phyloP scores from a whole-genome alignment of 805 yeast genomes.

The Pichia phayaonensis region DNA sequence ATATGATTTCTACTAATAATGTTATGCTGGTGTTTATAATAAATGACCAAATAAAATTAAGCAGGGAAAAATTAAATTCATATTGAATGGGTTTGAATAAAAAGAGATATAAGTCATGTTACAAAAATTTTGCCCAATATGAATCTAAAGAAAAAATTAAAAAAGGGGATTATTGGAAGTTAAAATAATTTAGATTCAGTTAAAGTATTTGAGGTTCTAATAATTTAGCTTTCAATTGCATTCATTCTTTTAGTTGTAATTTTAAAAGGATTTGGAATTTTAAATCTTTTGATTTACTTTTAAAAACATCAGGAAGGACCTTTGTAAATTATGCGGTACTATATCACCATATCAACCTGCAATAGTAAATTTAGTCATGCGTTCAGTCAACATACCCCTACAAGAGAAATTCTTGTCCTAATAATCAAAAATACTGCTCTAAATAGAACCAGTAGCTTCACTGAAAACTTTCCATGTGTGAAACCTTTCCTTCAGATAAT shows the following conservation, averaged over 20 bases:
- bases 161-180: no score
- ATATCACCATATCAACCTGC: constrained; percentile 49
- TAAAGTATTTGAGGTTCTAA: constrained; percentile 1
- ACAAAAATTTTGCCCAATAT: no score
- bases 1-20: no score
- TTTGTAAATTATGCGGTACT: constrained; percentile 39
- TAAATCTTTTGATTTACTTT: neutral
- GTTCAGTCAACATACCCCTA: constrained; percentile 33
- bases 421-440: constrained; percentile 45
- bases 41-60: no score
- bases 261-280: constrained; percentile 17
- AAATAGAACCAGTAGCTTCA: constrained; percentile 22
- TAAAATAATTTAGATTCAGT: neutral
- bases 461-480: constrained; percentile 28
- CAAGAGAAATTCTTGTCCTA: constrained; percentile 34
- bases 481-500: constrained; percentile 27
- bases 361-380: constrained; percentile 29
- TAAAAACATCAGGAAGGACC: constrained; percentile 27
- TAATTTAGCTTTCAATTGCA: constrained; percentile 10
- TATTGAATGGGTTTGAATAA: no score
- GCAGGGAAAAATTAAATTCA: no score
- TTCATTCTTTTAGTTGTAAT: constrained; percentile 17
- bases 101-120: no score
- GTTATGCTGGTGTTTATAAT: no score
- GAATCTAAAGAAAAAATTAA: no score